Evolutionary conservation across 2,329 filamentous ascomycete genomes (phyloP).

Genomic region (Paraconiothyrium brasiliense): DNA sequence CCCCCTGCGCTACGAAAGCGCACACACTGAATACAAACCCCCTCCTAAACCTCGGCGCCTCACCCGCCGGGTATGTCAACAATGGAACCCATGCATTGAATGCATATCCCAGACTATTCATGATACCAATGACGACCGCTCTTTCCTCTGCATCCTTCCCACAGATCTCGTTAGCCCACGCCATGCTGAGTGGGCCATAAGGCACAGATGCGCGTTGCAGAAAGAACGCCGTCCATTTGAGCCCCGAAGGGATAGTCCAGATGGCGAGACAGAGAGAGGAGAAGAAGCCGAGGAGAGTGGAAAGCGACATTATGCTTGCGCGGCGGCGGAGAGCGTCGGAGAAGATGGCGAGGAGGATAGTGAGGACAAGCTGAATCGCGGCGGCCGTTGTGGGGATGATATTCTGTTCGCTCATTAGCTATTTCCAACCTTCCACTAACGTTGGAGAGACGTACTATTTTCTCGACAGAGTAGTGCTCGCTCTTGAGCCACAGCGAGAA

Average conservation of each 20-base stretch:
- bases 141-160: conserved; percentile 56
- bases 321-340: conserved; percentile 30
- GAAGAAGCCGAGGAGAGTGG: conserved; percentile 29
- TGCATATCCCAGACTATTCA: conserved; percentile 57
- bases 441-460: conserved; percentile 22
- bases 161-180: conserved; percentile 60
- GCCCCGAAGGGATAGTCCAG: conserved; percentile 40
- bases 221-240: conserved; percentile 47
- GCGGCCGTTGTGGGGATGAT: conserved; percentile 30
- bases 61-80: conserved; percentile 30
- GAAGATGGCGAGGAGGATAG: conserved; percentile 28
- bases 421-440: background rate
- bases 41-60: conserved; percentile 28
- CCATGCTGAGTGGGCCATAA: conserved; percentile 46
- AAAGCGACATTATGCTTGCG: conserved; percentile 27
- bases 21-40: conserved; percentile 28
- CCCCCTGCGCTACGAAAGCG: conserved; percentile 25
- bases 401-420: conserved; percentile 17
- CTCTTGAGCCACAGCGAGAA: conserved; percentile 33
- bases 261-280: conserved; percentile 40
- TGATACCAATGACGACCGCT: conserved; percentile 57
- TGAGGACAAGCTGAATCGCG: conserved; percentile 29
- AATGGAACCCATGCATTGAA: conserved; percentile 57
- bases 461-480: conserved; percentile 21
- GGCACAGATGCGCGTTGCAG: conserved; percentile 41